Evolutionary conservation across 805 yeast species (phyloP), one percentile per base, ranked within the genome.

Genomic region (Isabelozyma heimii): DNA sequence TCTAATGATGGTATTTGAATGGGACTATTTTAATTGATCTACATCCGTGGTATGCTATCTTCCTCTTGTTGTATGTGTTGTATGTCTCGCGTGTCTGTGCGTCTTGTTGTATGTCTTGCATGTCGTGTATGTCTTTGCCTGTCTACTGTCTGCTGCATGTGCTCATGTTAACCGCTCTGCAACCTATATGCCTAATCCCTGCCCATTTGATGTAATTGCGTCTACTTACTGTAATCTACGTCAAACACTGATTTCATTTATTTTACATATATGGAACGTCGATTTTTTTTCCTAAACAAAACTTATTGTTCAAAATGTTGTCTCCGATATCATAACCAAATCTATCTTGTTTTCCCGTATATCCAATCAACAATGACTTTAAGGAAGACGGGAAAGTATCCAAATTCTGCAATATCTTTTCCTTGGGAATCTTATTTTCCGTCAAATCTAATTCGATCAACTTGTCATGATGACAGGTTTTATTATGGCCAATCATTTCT

Each of bases 291-390:
- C 55, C 60, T 7, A 16, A 24, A 44, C 60, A 57, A 15, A 51
- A 30, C 5, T 42, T n/a, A 20, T 43, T 42, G 7, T 45, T 20
- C 10, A 57, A 44, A 12, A 58, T 45, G 37, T 57, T 58, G 15
- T 47, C 43, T 14, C 56, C 60, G 20, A 58, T 55, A 27, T 57
- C 63, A 39, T 59, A 59, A 2, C 62, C 63, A 48, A 53, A 59
- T 26, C 41, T 46, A 45, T 59, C 62, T 43, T 54, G 59, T 3
- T 37, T 14, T 1, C 62, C 60, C 2, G 54, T 49, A 37, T 42
- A 37, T 1, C 58, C 61, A 9, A 53, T 45, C 35, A 59, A 42
- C n/a, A 59, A 40, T 2, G 51, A 47, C 28, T 40, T 33, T 12
- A 58, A 41, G 4, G 50, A 28, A 4, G 15, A 14, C 26, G 57